These are phyloP conservation scores for Suhomyces vadensis DNA, from an alignment of 805 yeast genomes.

Conservation along the genomic window DNA sequence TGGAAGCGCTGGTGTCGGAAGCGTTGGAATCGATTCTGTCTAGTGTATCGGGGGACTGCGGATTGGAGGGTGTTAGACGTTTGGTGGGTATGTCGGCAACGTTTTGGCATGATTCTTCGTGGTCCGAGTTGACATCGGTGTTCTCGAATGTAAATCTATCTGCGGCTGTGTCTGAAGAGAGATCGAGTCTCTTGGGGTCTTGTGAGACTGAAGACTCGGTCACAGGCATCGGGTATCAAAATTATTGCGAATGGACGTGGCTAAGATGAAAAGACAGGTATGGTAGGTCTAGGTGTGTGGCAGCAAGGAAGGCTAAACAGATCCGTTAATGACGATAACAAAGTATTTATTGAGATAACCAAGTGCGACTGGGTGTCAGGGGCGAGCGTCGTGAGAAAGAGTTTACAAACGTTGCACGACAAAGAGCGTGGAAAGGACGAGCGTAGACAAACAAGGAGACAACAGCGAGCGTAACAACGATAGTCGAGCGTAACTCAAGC, in stretches of 20 bases:
- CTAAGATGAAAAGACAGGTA: too few relatives aligned
- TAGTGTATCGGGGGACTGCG: not conserved
- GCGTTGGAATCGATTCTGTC: not conserved
- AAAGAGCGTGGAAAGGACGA: too few relatives aligned
- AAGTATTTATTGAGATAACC: too few relatives aligned
- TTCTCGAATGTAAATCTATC: slow-evolving; percentile 2
- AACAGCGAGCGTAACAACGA: not conserved
- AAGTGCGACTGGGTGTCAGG: not conserved
- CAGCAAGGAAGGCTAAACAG: too few relatives aligned
- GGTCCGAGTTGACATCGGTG: not conserved
- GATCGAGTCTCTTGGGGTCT: slow-evolving; percentile 6
- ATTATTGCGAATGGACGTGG: too few relatives aligned
- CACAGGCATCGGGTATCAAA: slow-evolving; percentile 15
- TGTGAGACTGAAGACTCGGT: slow-evolving; percentile 6
- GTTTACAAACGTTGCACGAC: too few relatives aligned
- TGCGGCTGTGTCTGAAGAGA: not conserved
- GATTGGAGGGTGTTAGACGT: not conserved
- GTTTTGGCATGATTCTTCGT: not conserved
- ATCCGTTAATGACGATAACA: too few relatives aligned
- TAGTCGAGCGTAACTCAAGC: too few relatives aligned
- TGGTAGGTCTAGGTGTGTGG: too few relatives aligned
- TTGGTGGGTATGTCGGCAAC: not conserved
- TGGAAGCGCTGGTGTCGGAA: not conserved
- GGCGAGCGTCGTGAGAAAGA: too few relatives aligned
- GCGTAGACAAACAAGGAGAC: not conserved